Base-by-base conservation (phyloP, 192 early-diverging fungal genomes). In the Coemansia biformis region DNA sequence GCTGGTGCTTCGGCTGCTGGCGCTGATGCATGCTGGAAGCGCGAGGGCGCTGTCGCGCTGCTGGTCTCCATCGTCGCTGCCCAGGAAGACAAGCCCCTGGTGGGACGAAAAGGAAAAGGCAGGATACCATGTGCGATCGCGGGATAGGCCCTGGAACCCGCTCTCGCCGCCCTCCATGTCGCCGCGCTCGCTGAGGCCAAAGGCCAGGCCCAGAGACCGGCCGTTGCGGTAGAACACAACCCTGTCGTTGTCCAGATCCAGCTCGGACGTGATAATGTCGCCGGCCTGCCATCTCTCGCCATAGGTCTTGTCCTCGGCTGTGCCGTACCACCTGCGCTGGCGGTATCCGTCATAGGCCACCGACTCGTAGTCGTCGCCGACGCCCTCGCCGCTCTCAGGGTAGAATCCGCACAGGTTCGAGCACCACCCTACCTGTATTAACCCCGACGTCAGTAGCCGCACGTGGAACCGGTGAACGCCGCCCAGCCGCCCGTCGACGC, bases 361-460 rank as follows among this genome's bases (percentile, higher is more conserved):
- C 10, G 58, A 62, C 59, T 66, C 57, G 38, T 32, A 53, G 50
- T 74, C 70, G 10, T 74, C 70, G 49, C 70, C 70, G 1, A 74
- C 70, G 24, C 70, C 70, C 30, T 66, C 47, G 16, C 70, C 70
- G 47, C 64, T 74, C 51, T 66, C 70, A 0, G 70, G 70, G 15
- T 53, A 61, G 21, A 74, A 74, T 3, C 40, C 48, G 28, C 70
- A 74, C 33, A 29, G 46, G 35, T 67, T 55, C 3, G 70, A 53
- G 51, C 63, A 74, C 70, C 70, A 74, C 2, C 70, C 70, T 18
- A 74, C 31, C 40, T 74, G 70, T n/a, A 74, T 33, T 31, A 66
- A 37, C 1, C 64, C 70, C 2, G 42, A n/a, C 2, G 70, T 56
- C 47, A 74, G 46, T 24, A 74, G 43, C 35, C 55, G 58, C 35